A percentile compares a stretch with the other conserved stretches of the same genome.
Evolutionary conservation across 768 basidiomycete genomes (phyloP).

Genomic region (Phaeolepiota aurea): DNA sequence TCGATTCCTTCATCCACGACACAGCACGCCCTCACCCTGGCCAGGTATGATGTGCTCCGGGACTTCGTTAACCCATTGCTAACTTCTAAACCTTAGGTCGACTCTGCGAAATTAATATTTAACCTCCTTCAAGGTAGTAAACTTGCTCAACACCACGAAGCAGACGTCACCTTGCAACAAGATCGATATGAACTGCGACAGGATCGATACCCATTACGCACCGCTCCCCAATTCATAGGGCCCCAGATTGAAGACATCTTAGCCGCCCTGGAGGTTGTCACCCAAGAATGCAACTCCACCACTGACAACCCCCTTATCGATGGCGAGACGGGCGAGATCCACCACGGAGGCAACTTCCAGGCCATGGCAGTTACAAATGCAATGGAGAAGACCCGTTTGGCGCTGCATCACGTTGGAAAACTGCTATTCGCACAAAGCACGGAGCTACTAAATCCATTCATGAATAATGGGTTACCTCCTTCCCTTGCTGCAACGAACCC

Average conservation of each 20-base stretch:
- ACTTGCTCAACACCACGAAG: slow-evolving; percentile 51
- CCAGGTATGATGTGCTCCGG: slow-evolving; percentile 33
- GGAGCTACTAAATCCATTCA: slow-evolving; percentile 70
- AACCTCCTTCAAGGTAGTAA: slow-evolving; percentile 52
- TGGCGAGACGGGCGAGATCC: slow-evolving; percentile 51
- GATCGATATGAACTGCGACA: slow-evolving; percentile 67
- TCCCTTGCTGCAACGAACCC: slow-evolving; percentile 68
- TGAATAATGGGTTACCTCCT: slow-evolving; percentile 75
- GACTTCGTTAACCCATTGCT: not conserved
- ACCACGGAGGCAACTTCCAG: slow-evolving; percentile 87
- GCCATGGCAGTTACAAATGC: slow-evolving; percentile 71
- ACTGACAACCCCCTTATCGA: slow-evolving; percentile 82
- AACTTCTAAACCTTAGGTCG: slow-evolving; percentile 30
- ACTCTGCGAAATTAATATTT: slow-evolving; percentile 57
- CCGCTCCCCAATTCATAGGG: slow-evolving; percentile 70
- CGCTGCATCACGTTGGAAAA: slow-evolving; percentile 63
- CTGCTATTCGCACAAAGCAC: slow-evolving; percentile 63
- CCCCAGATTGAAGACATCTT: slow-evolving; percentile 74
- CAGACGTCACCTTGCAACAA: slow-evolving; percentile 55
- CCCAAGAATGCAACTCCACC: slow-evolving; percentile 73
- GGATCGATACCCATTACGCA: slow-evolving; percentile 64
- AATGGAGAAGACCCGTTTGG: slow-evolving; percentile 82
- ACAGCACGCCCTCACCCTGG: slow-evolving; percentile 72
- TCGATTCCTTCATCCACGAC: slow-evolving; percentile 66
- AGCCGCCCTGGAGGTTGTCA: slow-evolving; percentile 46